Base-by-base conservation (phyloP, 169 alveolate genomes). In the Plasmodium berghei region DNA sequence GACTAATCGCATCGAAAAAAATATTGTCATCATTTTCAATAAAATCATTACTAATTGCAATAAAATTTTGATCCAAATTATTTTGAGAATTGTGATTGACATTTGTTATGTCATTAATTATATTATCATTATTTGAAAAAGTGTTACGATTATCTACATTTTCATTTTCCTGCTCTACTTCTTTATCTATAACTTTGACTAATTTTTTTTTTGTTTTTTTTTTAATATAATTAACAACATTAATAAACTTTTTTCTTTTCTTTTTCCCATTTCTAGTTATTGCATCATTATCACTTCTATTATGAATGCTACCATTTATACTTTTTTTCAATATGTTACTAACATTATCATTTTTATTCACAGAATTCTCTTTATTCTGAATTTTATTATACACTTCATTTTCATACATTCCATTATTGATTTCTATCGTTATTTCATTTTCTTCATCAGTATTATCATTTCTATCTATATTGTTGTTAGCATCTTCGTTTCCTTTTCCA, bases 211-310 rank as follows among this genome's bases (percentile, higher is more conserved):
- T 75, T 75, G 26, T 75, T 52, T 66, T 75, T 22, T 73, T 73
- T n/a, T 75, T 75, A 46, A 75, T 75, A 22, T 75, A 75, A 75
- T 75, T 75, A 75, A 75, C 67, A 6, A 75, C 54, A 34, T 75
- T 75, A 24, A 75, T 75, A 55, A 75, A 75, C 42, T 75, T 75
- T 54, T 74, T 61, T 28, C 28, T 75, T 66, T 54, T 62, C 48
- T 75, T n/a, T 49, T 63, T 75, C 5, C 42, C 42, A 6, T 49
- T 61, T 73, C 34, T 56, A 52, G 5, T 52, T 58, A 4, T 58
- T 69, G 34, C 18, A 26, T 16, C 52, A 28, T 26, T 22, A 12
- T 69, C 24, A 48, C 20, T 48, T 49, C 46, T 69, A 14, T 18
- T 18, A 58, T 58, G 20, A 24, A 10, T 10, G 0, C 10, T 58